phyloP scores from a whole-genome alignment of 2,329 filamentous ascomycete genomes.

The Exserohilum turcica region DNA sequence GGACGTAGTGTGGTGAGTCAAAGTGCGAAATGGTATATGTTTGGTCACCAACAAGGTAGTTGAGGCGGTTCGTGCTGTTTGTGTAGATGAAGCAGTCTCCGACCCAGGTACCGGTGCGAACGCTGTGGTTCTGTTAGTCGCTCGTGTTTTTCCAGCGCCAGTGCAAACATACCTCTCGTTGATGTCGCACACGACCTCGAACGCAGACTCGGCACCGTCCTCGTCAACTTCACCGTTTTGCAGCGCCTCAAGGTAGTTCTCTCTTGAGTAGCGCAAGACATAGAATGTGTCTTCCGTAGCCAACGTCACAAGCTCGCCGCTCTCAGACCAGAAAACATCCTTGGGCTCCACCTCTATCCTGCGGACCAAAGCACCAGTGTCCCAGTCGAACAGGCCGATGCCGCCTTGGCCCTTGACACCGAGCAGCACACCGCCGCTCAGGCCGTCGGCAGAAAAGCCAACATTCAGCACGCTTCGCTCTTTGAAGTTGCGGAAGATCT shows the following conservation, averaged over 20 bases:
- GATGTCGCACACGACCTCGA: constrained; percentile 95
- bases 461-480: constrained; percentile 94
- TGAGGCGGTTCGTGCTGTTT: constrained; percentile 92
- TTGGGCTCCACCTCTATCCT: constrained; percentile 82
- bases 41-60: constrained; percentile 97
- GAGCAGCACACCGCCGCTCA: constrained; percentile 85
- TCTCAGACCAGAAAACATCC: constrained; percentile 94
- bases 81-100: constrained; percentile 99
- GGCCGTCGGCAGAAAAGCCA: constrained; percentile 90
- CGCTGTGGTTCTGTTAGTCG: constrained; percentile 55
- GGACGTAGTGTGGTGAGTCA: constrained; percentile 90
- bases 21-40: constrained; percentile 98
- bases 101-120: constrained; percentile 95
- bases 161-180: constrained; percentile 74
- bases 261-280: constrained; percentile 86
- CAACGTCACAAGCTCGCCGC: constrained; percentile 87
- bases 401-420: constrained; percentile 95
- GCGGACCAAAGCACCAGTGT: constrained; percentile 83
- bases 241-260: constrained; percentile 82
- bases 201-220: constrained; percentile 93
- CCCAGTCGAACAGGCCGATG: constrained; percentile 96
- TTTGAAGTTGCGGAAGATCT: constrained; percentile 97
- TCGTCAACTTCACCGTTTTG: constrained; percentile 82
- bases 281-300: constrained; percentile 97
- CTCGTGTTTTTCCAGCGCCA: neutral